A percentile compares a stretch with the other conserved stretches of the same genome.
phyloP scores from a whole-genome alignment of 116 monocot genomes.

The Thalassia testudinum region DNA sequence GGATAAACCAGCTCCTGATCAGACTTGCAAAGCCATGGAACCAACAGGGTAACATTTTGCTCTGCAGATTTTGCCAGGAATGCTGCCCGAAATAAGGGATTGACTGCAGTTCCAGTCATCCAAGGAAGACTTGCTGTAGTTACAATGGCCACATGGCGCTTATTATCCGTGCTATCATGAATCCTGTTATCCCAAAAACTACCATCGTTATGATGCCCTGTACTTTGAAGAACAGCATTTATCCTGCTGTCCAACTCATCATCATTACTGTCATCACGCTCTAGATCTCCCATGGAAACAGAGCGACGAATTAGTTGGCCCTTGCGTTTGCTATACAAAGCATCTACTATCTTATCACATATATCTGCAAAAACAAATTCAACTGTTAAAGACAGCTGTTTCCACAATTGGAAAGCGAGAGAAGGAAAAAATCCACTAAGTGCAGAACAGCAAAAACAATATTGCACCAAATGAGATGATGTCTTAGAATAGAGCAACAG shows the following conservation, averaged over 20 bases:
- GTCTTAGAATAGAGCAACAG: too few relatives aligned
- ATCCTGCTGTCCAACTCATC: slow-evolving; percentile 81
- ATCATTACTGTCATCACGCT: slow-evolving; percentile 18
- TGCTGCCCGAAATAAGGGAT: slow-evolving; percentile 91
- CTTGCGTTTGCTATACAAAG: slow-evolving; percentile 49
- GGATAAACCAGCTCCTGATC: slow-evolving; percentile 95
- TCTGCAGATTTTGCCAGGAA: slow-evolving; percentile 66
- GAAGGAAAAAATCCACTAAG: too few relatives aligned
- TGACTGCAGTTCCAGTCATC: slow-evolving; percentile 99
- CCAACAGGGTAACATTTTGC: slow-evolving; percentile 83
- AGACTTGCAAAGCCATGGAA: slow-evolving; percentile 91
- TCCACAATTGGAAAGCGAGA: too few relatives aligned
- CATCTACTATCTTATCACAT: slow-evolving; percentile 75
- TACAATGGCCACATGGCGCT: slow-evolving; percentile 80
- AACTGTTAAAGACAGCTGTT: too few relatives aligned
- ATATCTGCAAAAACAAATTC: slow-evolving; percentile 27
- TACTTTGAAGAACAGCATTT: slow-evolving; percentile 74
- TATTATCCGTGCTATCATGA: slow-evolving; percentile 27
- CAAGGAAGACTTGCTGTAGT: slow-evolving; percentile 98
- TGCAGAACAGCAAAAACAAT: too few relatives aligned
- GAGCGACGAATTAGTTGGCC: slow-evolving; percentile 22
- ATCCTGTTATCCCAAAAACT: slow-evolving; percentile 21
- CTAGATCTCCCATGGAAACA: slow-evolving; percentile 17
- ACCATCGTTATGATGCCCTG: slow-evolving; percentile 64
- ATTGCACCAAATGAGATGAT: too few relatives aligned